Percentiles rank a stretch among this genome's conserved stretches.
Conservation (phyloP, 106 monocot species). For the Xerophyta viscosa region DNA sequence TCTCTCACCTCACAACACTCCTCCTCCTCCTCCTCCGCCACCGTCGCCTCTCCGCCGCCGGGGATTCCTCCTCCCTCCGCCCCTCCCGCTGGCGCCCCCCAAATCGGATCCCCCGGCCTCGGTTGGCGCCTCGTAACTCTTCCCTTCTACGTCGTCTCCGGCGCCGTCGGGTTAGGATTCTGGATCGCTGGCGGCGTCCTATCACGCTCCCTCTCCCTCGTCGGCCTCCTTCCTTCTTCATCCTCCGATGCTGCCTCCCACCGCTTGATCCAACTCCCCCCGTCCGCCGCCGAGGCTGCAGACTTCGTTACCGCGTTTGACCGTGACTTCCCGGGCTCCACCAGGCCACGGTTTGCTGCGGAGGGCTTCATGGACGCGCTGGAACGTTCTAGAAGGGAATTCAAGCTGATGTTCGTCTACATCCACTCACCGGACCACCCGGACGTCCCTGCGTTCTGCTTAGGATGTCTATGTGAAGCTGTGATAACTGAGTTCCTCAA, state of each 20-base stretch:
- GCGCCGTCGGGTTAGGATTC: slow-evolving; percentile 46
- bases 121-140: slow-evolving; percentile 78
- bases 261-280: slow-evolving; percentile 25
- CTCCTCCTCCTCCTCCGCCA: slow-evolving; percentile 1
- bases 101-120: slow-evolving; percentile 35
- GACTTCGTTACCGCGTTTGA: slow-evolving; percentile 56
- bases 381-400: slow-evolving; percentile 73
- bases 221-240: no score
- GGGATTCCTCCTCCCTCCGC: background rate
- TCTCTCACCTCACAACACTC: slow-evolving; percentile 39
- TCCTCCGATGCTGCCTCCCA: slow-evolving; percentile 13
- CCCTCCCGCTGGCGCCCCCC: background rate
- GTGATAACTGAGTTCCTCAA: slow-evolving; percentile 69
- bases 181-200: slow-evolving; percentile 75
- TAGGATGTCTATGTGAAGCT: slow-evolving; percentile 42
- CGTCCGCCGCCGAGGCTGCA: slow-evolving; percentile 64
- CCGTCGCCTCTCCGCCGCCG: slow-evolving; percentile 3
- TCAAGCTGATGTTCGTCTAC: slow-evolving; percentile 82
- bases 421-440: slow-evolving; percentile 94
- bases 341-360: slow-evolving; percentile 45
- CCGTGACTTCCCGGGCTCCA: slow-evolving; percentile 35
- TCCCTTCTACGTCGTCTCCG: slow-evolving; percentile 80
- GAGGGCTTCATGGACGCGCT: slow-evolving; percentile 93
- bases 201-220: slow-evolving; percentile 60
- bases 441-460: slow-evolving; percentile 69